Base-by-base conservation (phyloP, 1,284 basidiomycete species). In the Puccinia horiana region DNA sequence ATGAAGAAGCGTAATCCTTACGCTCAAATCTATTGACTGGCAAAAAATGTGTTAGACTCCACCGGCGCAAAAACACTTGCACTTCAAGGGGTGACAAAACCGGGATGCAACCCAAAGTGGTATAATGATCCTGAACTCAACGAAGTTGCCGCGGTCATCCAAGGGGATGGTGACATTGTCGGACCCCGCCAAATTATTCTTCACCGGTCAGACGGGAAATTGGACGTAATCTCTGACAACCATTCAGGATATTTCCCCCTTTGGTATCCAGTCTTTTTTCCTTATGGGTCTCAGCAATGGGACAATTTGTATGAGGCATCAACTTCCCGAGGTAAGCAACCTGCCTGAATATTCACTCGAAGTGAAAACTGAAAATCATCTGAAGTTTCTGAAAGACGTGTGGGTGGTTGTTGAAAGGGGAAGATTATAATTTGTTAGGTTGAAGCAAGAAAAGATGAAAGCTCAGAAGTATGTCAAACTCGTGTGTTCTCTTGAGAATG, bases 1-100 rank as follows among this genome's bases (percentile, higher is more conserved):
- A 14, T 77, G 42, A 26, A 77, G 12, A 29, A 26, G n/a, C 26
- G 44, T 32, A 77, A 77, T 37, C 76, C 76, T 47, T 77, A 56
- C 47, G 58, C 47, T 3, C n/a, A 20, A 23, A 12, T 47, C 11
- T 47, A 65, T 5, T 14, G 63, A 47, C 14, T 1, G 4, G 6
- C 37, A 4, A 18, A 18, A 9, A 40, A 44, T 14, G 9, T 42
- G 12, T 9, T 58, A 18, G 18, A 29, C 11, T 1, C 2, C 3
- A 29, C 8, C 23, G n/a, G 1, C n/a, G 11, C 20, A 18, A 18
- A 18, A 4, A 40, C 8, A 2, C 35, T 76, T 11, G 9, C 18
- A 4, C 35, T 35, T 1, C 29, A 14, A 8, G n/a, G 1, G 3
- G n/a, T n/a, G 2, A 1, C 23, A 16, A 1, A 56, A n/a, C 23